These are phyloP conservation scores for Diaporthe aspalathi DNA, from an alignment of 2,329 filamentous ascomycete genomes.

Conservation along the genomic window DNA sequence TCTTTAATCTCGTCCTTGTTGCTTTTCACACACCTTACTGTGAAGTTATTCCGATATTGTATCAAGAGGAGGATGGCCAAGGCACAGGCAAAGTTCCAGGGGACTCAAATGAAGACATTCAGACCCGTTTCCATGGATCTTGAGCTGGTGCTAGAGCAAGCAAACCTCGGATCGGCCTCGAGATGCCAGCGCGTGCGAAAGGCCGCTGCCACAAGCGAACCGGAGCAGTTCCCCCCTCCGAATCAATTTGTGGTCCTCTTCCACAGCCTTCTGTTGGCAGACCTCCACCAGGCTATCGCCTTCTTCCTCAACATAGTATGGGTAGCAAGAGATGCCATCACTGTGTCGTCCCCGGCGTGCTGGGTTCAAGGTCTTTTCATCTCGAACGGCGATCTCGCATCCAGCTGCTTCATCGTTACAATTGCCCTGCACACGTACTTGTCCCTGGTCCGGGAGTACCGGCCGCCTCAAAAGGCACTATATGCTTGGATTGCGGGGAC, in stretches of 20 bases:
- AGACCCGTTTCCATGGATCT: conserved; percentile 39
- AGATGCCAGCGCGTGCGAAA: background rate
- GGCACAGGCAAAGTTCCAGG: background rate
- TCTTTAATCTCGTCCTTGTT: conserved; percentile 43
- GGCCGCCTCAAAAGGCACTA: conserved; percentile 57
- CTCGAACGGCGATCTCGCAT: conserved; percentile 67
- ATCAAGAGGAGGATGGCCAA: conserved; percentile 36
- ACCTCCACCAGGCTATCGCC: conserved; percentile 66
- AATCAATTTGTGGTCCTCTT: conserved; percentile 71
- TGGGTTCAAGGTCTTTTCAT: conserved; percentile 67
- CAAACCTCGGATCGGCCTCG: conserved; percentile 39
- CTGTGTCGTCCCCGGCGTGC: conserved; percentile 61
- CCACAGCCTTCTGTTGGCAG: conserved; percentile 69
- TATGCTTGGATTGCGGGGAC: conserved; percentile 53
- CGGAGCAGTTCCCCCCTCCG: conserved; percentile 28
- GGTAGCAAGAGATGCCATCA: conserved; percentile 59
- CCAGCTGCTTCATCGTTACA: conserved; percentile 66
- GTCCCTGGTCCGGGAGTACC: conserved; percentile 61
- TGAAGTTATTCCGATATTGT: conserved; percentile 46
- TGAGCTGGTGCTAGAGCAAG: conserved; percentile 43
- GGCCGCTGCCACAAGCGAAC: background rate
- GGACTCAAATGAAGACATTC: background rate
- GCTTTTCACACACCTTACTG: conserved; percentile 45
- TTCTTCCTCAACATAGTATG: conserved; percentile 67
- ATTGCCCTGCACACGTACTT: conserved; percentile 70